A percentile compares a stretch with the other conserved stretches of the same genome.
Conservation (phyloP, 106 monocot genomes). For the Posidonia australis region DNA sequence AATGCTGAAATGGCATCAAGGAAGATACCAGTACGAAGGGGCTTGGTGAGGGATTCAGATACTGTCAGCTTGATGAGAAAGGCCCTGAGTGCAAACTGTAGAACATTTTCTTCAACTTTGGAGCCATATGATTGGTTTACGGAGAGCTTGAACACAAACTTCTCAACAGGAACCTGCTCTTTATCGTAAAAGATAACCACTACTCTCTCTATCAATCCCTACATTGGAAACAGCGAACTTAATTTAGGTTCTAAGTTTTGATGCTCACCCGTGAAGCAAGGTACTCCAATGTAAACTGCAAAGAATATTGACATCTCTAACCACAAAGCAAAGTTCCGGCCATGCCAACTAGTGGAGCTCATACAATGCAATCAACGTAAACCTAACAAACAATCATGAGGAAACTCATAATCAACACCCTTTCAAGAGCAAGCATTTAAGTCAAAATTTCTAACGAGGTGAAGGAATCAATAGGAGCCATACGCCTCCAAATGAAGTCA, state of each 20-base stretch:
- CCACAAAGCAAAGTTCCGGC: no score
- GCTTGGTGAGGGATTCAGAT: slow-evolving; percentile 47
- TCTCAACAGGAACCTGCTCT: slow-evolving; percentile 62
- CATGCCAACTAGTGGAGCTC: no score
- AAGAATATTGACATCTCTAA: no score
- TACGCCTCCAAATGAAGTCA: no score
- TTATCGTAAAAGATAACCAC: slow-evolving; percentile 65
- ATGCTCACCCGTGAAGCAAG: neutral
- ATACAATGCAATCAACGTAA: no score
- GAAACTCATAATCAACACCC: no score
- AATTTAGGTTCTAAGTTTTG: neutral
- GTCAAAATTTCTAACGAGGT: no score
- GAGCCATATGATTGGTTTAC: slow-evolving; percentile 52
- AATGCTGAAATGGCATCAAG: neutral
- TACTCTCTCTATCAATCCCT: slow-evolving; percentile 91
- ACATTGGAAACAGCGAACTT: neutral
- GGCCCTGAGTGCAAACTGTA: slow-evolving; percentile 71
- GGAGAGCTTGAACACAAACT: slow-evolving; percentile 73
- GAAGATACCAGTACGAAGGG: slow-evolving; percentile 57
- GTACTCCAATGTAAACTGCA: neutral
- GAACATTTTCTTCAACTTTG: slow-evolving; percentile 41
- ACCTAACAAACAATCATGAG: no score
- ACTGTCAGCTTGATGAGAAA: slow-evolving; percentile 83
- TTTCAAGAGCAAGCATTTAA: no score
- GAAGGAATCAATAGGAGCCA: no score